phyloP scores from a whole-genome alignment of 352 stramenopile genomes.

The Phytophthora podocarpi region DNA sequence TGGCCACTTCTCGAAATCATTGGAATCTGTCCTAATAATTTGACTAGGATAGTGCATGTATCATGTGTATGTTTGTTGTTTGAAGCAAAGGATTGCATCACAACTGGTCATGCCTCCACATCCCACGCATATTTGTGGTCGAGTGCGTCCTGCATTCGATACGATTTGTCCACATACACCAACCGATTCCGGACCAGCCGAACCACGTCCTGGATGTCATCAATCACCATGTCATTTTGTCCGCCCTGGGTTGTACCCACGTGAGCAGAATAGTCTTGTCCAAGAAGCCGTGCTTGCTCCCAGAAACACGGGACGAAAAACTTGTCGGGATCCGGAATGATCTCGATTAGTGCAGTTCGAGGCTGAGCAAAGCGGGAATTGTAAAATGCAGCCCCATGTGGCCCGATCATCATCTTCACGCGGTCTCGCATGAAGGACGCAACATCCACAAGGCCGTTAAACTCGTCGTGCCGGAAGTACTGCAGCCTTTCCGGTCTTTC shows the following conservation, averaged over 20 bases:
- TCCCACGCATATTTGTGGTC: conserved; percentile 26
- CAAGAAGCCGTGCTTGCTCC: conserved; percentile 33
- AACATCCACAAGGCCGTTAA: conserved; percentile 24
- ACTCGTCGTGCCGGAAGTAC: conserved; percentile 33
- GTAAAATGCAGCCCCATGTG: conserved; percentile 36
- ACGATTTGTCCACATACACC: conserved; percentile 28
- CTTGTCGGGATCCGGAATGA: conserved; percentile 21
- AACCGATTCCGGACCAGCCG: conserved; percentile 15
- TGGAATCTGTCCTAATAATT: too few species aligned
- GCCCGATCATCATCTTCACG: conserved; percentile 40
- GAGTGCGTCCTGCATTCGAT: conserved; percentile 22
- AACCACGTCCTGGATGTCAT: conserved; percentile 24
- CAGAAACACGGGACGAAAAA: conserved; percentile 37
- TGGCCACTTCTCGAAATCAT: too few species aligned
- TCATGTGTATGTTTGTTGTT: too few species aligned
- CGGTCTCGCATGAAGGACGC: conserved; percentile 31
- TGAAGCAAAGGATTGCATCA: too few species aligned
- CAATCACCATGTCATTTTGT: conserved; percentile 30
- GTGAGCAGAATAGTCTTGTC: conserved; percentile 34
- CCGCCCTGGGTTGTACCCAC: conserved; percentile 13
- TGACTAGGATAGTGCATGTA: too few species aligned
- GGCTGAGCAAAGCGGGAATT: conserved; percentile 30
- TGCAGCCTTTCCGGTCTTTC: conserved; percentile 18
- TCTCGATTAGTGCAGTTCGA: conserved; percentile 35
- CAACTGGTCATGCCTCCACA: conserved; percentile 11